Evolutionary conservation across 2,329 filamentous ascomycete species (phyloP).

Genomic region (Ophiostoma angusticollis): DNA sequence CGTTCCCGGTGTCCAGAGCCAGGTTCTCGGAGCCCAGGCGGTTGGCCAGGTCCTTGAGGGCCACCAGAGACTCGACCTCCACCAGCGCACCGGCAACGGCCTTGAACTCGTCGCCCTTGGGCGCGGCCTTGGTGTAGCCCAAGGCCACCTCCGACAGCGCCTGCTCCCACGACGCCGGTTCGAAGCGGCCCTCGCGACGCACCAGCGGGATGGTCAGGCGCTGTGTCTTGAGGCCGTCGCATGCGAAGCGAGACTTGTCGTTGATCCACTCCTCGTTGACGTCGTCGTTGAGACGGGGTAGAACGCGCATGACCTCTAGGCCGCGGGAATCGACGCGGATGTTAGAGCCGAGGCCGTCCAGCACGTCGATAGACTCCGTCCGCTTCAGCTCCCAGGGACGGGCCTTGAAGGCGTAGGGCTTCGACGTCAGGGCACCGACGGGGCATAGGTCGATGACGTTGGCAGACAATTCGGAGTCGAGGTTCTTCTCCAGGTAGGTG

Average conservation of each 20-base stretch:
- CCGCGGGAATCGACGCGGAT: constrained; percentile 89
- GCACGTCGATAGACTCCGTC: constrained; percentile 88
- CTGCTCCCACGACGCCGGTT: constrained; percentile 91
- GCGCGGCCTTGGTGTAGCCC: constrained; percentile 66
- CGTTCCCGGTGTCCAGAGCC: constrained; percentile 77
- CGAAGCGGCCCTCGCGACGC: constrained; percentile 78
- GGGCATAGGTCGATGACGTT: constrained; percentile 98
- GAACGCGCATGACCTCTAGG: constrained; percentile 87
- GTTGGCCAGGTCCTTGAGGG: constrained; percentile 95
- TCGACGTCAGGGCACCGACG: constrained; percentile 89
- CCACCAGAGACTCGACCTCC: constrained; percentile 86
- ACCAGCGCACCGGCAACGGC: constrained; percentile 80
- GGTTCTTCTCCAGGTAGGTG: constrained; percentile 87
- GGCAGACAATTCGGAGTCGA: constrained; percentile 88
- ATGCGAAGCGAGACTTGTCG: constrained; percentile 93
- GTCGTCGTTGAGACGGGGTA: constrained; percentile 90
- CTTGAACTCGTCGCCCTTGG: constrained; percentile 92
- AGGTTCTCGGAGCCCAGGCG: constrained; percentile 93
- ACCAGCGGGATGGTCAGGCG: constrained; percentile 85
- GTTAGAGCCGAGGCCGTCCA: constrained; percentile 85
- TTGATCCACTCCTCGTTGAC: constrained; percentile 99
- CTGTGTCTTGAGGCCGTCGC: constrained; percentile 93
- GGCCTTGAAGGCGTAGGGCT: constrained; percentile 94
- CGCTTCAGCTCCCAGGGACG: constrained; percentile 96
- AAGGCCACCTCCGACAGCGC: constrained; percentile 76